Percentiles rank a stretch among this genome's conserved stretches.
Evolutionary conservation across 176 grass and related monocot species (phyloP).

Genomic region (Secale cereale): DNA sequence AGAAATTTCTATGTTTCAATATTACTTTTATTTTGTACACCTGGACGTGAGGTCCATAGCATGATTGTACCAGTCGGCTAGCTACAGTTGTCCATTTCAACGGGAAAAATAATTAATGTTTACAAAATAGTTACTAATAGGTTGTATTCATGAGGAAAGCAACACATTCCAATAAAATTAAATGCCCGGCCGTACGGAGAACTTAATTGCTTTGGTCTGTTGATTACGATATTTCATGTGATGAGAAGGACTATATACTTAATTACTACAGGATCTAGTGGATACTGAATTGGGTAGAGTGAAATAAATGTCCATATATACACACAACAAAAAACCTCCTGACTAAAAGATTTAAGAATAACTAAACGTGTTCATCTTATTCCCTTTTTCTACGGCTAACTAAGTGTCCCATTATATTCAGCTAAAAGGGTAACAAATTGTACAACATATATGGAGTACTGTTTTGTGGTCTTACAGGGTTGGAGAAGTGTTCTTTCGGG

Average conservation of each 20-base stretch:
- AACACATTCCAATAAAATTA: not conserved
- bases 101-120: no score
- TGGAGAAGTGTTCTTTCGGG: constrained; percentile 36
- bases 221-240: constrained; percentile 11
- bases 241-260: not conserved
- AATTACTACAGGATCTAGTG: not conserved
- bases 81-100: not conserved
- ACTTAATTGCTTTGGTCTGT: not conserved
- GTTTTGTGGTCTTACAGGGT: not conserved
- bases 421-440: not conserved
- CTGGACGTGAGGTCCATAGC: not conserved
- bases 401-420: no score
- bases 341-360: not conserved
- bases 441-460: not conserved
- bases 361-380: not conserved
- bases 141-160: no score
- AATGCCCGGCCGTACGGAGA: not conserved
- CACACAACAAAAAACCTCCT: no score
- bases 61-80: not conserved
- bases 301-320: no score
- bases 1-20: not conserved
- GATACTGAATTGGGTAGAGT: not conserved
- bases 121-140: not conserved
- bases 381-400: not conserved
- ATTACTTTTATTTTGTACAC: not conserved